These are phyloP conservation scores for Lojkania enalia DNA, from an alignment of 2,329 filamentous ascomycete genomes.

Conservation along the genomic window DNA sequence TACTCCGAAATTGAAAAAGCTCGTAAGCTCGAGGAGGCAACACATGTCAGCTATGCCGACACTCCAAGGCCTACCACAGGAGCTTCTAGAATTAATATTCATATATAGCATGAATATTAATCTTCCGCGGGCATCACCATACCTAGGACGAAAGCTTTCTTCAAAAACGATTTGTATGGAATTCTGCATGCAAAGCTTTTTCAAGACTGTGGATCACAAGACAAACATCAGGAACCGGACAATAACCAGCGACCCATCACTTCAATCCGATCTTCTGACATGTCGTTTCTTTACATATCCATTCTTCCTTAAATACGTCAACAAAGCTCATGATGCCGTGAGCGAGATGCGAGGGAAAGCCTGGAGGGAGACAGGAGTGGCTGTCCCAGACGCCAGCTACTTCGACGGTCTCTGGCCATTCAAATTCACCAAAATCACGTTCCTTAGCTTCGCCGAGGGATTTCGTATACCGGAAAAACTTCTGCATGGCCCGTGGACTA, in stretches of 20 bases:
- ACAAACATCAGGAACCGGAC: conserved; percentile 26
- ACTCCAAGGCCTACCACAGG: conserved; percentile 39
- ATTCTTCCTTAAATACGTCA: conserved; percentile 40
- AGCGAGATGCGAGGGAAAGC: conserved; percentile 32
- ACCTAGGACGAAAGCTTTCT: conserved; percentile 37
- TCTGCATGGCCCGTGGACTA: conserved; percentile 40
- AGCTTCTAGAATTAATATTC: conserved; percentile 42
- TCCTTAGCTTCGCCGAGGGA: conserved; percentile 35
- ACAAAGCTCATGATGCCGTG: conserved; percentile 33
- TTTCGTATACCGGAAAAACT: conserved; percentile 42
- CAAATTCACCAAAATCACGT: conserved; percentile 34
- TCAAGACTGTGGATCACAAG: conserved; percentile 37
- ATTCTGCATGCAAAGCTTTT: conserved; percentile 38
- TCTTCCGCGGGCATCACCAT: conserved; percentile 35
- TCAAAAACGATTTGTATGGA: conserved; percentile 32
- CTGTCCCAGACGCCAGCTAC: conserved; percentile 23
- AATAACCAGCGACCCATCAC: conserved; percentile 19
- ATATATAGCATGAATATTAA: conserved; percentile 41
- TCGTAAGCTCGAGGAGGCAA: conserved; percentile 12
- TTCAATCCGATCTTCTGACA: conserved; percentile 34
- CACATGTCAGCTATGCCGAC: conserved; percentile 32
- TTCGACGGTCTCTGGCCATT: conserved; percentile 38
- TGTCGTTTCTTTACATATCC: conserved; percentile 43
- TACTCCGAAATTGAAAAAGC: conserved; percentile 14
- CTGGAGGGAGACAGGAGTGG: conserved; percentile 34